Evolutionary conservation across 139 green algal species (phyloP).

Genomic region (Monoraphidium neglectum): DNA sequence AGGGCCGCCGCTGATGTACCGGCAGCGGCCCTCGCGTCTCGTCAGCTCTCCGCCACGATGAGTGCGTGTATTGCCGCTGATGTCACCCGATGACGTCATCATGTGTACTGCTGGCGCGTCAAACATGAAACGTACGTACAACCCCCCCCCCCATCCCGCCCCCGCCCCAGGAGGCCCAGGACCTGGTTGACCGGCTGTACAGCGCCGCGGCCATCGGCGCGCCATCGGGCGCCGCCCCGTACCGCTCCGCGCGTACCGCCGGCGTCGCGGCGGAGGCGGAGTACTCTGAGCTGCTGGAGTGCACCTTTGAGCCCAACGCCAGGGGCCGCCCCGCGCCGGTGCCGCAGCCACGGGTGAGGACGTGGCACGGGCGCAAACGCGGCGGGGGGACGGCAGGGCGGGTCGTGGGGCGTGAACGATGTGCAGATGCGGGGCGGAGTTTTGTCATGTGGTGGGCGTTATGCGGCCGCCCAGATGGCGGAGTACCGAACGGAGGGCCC

Average conservation of each 20-base stretch:
- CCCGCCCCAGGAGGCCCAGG: slow-evolving; percentile 3
- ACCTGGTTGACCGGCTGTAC: slow-evolving; percentile 16
- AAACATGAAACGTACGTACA: too few species aligned
- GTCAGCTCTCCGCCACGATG: too few species aligned
- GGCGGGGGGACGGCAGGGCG: neutral
- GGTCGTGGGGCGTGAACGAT: neutral
- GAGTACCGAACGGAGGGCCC: neutral
- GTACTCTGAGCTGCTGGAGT: slow-evolving; percentile 55
- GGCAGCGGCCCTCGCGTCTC: too few species aligned
- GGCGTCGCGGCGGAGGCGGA: slow-evolving; percentile 6
- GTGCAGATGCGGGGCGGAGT: neutral
- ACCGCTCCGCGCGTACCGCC: neutral
- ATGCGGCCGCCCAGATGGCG: neutral
- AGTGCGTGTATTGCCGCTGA: too few species aligned
- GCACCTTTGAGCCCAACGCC: slow-evolving; percentile 50
- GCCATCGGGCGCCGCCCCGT: neutral
- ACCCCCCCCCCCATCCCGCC: too few species aligned
- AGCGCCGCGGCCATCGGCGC: neutral
- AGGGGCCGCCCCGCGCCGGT: too few species aligned
- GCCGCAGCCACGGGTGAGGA: slow-evolving; percentile 36
- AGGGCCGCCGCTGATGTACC: too few species aligned
- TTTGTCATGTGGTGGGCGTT: neutral
- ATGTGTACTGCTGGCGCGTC: too few species aligned
- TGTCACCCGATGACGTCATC: too few species aligned
- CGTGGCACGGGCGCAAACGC: slow-evolving; percentile 20